A percentile compares a stretch with the other conserved stretches of the same genome.
phyloP scores from a whole-genome alignment of 192 early-diverging fungal genomes.

The Coemansia furcata region DNA sequence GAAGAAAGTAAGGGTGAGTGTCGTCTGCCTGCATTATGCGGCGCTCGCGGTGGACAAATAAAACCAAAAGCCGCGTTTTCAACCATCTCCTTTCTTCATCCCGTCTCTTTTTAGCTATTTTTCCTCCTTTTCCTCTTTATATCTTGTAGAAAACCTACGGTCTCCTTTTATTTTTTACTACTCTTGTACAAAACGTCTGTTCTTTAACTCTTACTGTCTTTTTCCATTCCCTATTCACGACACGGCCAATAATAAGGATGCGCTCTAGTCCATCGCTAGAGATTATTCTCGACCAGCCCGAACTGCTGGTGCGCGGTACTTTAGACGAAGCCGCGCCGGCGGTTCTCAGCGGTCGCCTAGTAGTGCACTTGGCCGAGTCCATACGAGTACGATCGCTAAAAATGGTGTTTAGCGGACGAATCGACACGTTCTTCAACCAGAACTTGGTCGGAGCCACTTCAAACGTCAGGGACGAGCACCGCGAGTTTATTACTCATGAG shows the following conservation, averaged over 20 bases:
- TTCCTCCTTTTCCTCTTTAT: background rate
- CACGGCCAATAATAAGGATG: constrained; percentile 10
- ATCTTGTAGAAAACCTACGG: background rate
- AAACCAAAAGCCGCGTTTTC: background rate
- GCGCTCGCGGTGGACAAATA: background rate
- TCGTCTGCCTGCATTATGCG: background rate
- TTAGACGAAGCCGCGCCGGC: constrained; percentile 39
- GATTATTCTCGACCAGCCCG: constrained; percentile 39
- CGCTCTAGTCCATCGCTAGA: constrained; percentile 35
- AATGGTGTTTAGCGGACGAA: constrained; percentile 52
- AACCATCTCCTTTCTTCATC: background rate
- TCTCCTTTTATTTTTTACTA: background rate
- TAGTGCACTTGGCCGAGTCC: constrained; percentile 48
- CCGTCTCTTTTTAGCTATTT: too few relatives aligned
- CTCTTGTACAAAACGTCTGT: constrained; percentile 1
- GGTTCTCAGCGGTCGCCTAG: constrained; percentile 56
- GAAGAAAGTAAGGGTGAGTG: background rate
- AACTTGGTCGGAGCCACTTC: constrained; percentile 13
- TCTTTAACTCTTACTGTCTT: background rate
- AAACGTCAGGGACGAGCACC: constrained; percentile 44
- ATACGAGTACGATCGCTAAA: constrained; percentile 53
- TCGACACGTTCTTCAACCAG: constrained; percentile 50
- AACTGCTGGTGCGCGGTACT: constrained; percentile 39
- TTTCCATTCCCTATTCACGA: background rate
- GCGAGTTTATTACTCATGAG: constrained; percentile 49